Percentiles rank a stretch among this genome's conserved stretches.
Conservation (phyloP, 2,329 filamentous ascomycete genomes). For the Sporothrix pallida region DNA sequence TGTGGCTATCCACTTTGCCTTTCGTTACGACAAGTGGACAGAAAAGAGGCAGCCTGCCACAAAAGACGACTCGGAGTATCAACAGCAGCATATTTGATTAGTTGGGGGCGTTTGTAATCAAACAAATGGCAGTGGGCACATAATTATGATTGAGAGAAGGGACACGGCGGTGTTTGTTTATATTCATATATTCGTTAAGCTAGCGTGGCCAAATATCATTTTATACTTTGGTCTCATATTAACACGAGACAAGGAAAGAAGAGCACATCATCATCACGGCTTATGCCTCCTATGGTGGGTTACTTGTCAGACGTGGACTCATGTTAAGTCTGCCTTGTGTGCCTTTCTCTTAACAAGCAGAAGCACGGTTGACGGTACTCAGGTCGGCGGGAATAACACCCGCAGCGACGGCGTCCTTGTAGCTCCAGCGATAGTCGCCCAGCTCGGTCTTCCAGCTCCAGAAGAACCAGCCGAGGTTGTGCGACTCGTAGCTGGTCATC, state of each 20-base stretch:
- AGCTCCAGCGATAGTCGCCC: constrained; percentile 50
- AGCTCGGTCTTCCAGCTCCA: constrained; percentile 60
- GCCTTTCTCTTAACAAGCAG: neutral
- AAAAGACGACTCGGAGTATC: neutral
- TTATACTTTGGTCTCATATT: no score
- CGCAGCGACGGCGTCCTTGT: constrained; percentile 35
- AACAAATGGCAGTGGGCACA: neutral
- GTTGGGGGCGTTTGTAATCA: no score
- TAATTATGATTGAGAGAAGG: neutral
- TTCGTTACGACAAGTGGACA: constrained; percentile 20
- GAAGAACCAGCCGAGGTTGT: constrained; percentile 55
- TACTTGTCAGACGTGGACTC: no score
- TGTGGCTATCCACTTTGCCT: constrained; percentile 26
- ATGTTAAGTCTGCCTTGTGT: no score
- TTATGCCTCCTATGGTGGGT: no score
- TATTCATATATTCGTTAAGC: neutral
- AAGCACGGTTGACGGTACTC: neutral
- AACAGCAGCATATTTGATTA: neutral
- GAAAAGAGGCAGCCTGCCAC: neutral
- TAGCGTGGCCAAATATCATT: no score
- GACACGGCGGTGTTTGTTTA: neutral
- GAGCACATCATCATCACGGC: no score
- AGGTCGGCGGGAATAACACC: constrained; percentile 33
- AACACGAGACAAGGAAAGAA: no score
- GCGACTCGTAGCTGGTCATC: constrained; percentile 50